phyloP scores from a whole-genome alignment of 1,284 basidiomycete species.

The Pisolithus thermaeus region DNA sequence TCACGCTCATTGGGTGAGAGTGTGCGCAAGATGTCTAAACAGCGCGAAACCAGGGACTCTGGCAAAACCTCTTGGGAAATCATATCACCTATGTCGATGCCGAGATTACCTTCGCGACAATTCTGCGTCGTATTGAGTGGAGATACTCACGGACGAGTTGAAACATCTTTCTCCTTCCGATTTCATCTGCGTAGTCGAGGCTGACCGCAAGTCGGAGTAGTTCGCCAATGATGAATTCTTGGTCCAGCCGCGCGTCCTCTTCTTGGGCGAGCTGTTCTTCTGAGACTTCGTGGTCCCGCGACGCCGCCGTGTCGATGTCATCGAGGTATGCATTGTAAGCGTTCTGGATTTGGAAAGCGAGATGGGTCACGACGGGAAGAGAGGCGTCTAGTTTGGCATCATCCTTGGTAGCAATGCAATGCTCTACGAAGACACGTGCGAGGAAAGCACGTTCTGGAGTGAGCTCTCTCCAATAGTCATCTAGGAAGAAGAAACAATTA shows the following conservation, averaged over 20 bases:
- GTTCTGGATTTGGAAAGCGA: slow-evolving; percentile 83
- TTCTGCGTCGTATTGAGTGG: background rate
- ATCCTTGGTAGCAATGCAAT: slow-evolving; percentile 64
- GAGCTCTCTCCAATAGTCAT: slow-evolving; percentile 71
- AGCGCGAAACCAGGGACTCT: slow-evolving; percentile 70
- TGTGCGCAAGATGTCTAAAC: slow-evolving; percentile 83
- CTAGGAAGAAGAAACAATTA: slow-evolving; percentile 30
- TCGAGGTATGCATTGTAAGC: slow-evolving; percentile 70
- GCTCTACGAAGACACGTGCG: slow-evolving; percentile 79
- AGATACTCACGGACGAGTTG: slow-evolving; percentile 68
- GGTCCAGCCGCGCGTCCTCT: slow-evolving; percentile 55
- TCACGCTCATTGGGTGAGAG: slow-evolving; percentile 86
- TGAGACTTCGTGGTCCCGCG: slow-evolving; percentile 37
- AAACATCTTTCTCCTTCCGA: slow-evolving; percentile 90
- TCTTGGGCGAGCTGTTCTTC: slow-evolving; percentile 43
- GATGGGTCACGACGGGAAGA: slow-evolving; percentile 84
- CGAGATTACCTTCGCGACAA: background rate
- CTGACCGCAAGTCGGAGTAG: slow-evolving; percentile 78
- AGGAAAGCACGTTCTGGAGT: slow-evolving; percentile 83
- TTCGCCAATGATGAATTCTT: slow-evolving; percentile 77
- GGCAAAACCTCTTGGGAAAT: slow-evolving; percentile 80
- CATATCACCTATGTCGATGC: slow-evolving; percentile 62
- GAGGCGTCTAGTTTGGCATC: slow-evolving; percentile 67
- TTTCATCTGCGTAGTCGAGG: slow-evolving; percentile 92
- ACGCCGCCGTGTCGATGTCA: slow-evolving; percentile 42